Percentiles rank a stretch among this genome's conserved stretches.
phyloP scores from a whole-genome alignment of 2,329 filamentous ascomycete genomes.

The Leptographium procerum region DNA sequence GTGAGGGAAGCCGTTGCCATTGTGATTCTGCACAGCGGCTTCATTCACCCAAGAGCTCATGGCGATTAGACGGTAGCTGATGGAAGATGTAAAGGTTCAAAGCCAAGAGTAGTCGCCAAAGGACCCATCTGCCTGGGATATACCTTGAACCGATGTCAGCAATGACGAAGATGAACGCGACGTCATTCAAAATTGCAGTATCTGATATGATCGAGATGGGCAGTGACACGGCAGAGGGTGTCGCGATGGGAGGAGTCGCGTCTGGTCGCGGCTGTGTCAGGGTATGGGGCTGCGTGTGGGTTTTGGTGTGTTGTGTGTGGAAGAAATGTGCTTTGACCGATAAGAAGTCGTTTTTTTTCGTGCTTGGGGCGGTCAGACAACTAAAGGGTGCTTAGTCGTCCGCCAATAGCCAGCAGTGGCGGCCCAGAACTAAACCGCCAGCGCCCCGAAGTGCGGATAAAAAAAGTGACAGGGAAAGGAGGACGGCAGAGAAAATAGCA shows the following conservation, averaged over 20 bases:
- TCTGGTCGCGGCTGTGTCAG: conserved; percentile 30
- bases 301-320: conserved; percentile 10
- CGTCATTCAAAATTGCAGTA: conserved; percentile 31
- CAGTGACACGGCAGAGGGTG: conserved; percentile 34
- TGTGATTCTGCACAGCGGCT: conserved; percentile 54
- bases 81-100: conserved; percentile 1
- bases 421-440: background rate
- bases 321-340: conserved; percentile 4
- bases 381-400: background rate
- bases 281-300: conserved; percentile 20
- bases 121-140: conserved; percentile 32
- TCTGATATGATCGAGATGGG: conserved; percentile 23
- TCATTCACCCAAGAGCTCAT: conserved; percentile 68
- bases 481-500: background rate
- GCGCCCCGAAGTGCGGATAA: too few relatives aligned
- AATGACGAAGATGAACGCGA: conserved; percentile 26
- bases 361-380: background rate
- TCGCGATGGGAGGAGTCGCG: conserved; percentile 29
- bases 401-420: background rate
- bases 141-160: conserved; percentile 32
- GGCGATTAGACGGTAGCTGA: conserved; percentile 21
- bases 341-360: conserved; percentile 1
- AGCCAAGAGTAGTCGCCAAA: background rate
- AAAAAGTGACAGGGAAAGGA: conserved; percentile 6
- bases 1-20: conserved; percentile 57